Evolutionary conservation across 1,139 yeast genomes (phyloP), one percentile per base, ranked within the genome.

Genomic region (Komagataea norvegica): DNA sequence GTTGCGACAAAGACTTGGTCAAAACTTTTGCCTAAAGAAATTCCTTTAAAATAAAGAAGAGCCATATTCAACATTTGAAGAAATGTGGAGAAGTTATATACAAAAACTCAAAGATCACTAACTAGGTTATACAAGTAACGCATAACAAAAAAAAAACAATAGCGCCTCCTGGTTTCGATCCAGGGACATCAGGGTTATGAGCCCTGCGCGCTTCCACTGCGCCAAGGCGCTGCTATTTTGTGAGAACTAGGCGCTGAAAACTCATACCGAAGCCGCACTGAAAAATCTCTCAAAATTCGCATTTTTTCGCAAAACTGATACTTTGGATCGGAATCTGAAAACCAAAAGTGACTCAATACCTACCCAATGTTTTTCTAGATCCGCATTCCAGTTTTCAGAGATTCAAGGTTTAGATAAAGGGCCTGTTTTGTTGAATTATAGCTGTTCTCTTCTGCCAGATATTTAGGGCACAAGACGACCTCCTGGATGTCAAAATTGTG

Each of bases 201-300:
- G 93, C 93, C 93, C 94, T 82, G 94, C 94, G 93, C 95, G 95
- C 95, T 85, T 83, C 95, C 95, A 79, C 95, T 85, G 95, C 95
- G 95, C 91, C 93, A 84, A 88, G 44, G 44, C 44, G 44, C 44
- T 41, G 34, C 31, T 31, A 22, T 31, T 27, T 27, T 27, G 18
- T 4, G 7, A 1, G 20, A 25, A 33, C 20, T 21, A 6, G 8
- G 13, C 23, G 25, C 7, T 5, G 4, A 6, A n/a, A 17, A n/a
- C 16, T 6, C 3, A 23, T 24, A 15, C 22, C 25, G 17, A 19
- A 8, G 6, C 31, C 31, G n/a, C n/a, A n/a, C n/a, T n/a, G n/a
- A n/a, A n/a, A n/a, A n/a, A n/a, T n/a, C n/a, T n/a, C n/a, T n/a
- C n/a, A n/a, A n/a, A n/a, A n/a, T n/a, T n/a, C n/a, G n/a, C n/a